These are phyloP conservation scores for Aspergillus hiratsukae DNA, from an alignment of 2,329 filamentous ascomycete genomes.

Conservation along the genomic window DNA sequence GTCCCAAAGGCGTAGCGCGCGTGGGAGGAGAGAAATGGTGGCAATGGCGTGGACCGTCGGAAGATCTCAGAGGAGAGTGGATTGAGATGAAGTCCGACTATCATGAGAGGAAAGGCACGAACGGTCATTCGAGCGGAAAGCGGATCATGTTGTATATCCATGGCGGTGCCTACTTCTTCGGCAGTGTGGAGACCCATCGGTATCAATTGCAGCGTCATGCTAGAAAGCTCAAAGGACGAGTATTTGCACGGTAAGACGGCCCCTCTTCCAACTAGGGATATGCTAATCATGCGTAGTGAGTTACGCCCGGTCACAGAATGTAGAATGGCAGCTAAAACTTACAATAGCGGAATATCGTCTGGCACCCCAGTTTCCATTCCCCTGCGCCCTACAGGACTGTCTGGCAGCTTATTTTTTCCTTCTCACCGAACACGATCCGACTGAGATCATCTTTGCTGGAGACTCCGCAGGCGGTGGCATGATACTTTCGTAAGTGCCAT, in stretches of 20 bases:
- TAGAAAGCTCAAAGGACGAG: constrained; percentile 82
- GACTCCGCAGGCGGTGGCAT: constrained; percentile 94
- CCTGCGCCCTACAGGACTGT: constrained; percentile 86
- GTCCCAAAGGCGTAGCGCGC: constrained; percentile 64
- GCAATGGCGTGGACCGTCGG: constrained; percentile 70
- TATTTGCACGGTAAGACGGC: constrained; percentile 62
- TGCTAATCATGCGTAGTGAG: constrained; percentile 23
- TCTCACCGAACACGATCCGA: constrained; percentile 69
- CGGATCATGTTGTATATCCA: constrained; percentile 92
- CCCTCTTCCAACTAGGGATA: not conserved
- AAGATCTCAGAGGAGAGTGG: constrained; percentile 78
- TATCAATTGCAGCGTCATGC: constrained; percentile 97
- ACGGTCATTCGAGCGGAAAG: constrained; percentile 50
- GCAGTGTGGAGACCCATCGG: constrained; percentile 92
- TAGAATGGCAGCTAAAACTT: constrained; percentile 10
- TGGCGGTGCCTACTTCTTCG: constrained; percentile 92
- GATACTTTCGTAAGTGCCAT: constrained; percentile 56
- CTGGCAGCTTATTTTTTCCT: constrained; percentile 83
- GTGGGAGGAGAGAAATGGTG: constrained; percentile 85
- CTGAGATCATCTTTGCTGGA: constrained; percentile 79
- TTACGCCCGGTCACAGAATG: constrained; percentile 1
- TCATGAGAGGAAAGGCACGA: constrained; percentile 60
- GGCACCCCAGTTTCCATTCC: constrained; percentile 91
- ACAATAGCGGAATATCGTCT: constrained; percentile 67
- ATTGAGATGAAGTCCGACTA: constrained; percentile 90